Evolutionary conservation across 2,329 filamentous ascomycete species (phyloP), one percentile per base, ranked within the genome.

Genomic region (Fusarium sp.): DNA sequence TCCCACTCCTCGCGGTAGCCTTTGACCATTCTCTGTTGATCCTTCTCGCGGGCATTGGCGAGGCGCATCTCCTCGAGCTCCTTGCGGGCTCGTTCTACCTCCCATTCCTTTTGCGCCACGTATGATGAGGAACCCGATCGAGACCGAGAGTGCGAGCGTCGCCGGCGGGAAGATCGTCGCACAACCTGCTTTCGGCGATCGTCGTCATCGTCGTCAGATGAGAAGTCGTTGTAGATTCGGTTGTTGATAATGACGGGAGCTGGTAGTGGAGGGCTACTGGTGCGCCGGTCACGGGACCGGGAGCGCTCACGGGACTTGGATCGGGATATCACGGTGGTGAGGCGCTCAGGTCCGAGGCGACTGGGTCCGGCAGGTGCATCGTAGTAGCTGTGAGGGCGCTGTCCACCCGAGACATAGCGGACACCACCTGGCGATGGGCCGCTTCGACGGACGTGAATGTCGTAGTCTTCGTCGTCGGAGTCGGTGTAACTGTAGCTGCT

Each of bases 201-300:
- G 16, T 79, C 77, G 37, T 81, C 80, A 32, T 84, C 80, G 16
- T 80, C 78, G 35, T 76, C 87, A 6, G 84, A 87, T 23, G 86
- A 87, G 61, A 85, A 75, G 25, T 87, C 84, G 69, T 87, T 87
- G 75, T 88, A 87, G 67, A 89, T 87, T 66, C 84, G 84, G 79
- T 90, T 91, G 77, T 90, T 89, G 79, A 91, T 90, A 62, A 91
- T 87, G 57, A 91, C 84, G 1, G 88, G 88, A 32, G 62, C 48
- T 5, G 70, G 77, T 50, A 76, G 79, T 8, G 84, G 84, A 25
- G 84, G 84, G 27, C 85, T 85, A 69, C 80, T 83, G 13, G 84
- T 83, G 20, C 84, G 84, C 37, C 86, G 85, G 71, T 88, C 87
- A 27, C 84, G 84, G 20, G 86, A 87, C 25, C 85, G 85, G 23